Evolutionary conservation across 176 grass and related monocot genomes (phyloP).

Genomic region (Themeda triandra): DNA sequence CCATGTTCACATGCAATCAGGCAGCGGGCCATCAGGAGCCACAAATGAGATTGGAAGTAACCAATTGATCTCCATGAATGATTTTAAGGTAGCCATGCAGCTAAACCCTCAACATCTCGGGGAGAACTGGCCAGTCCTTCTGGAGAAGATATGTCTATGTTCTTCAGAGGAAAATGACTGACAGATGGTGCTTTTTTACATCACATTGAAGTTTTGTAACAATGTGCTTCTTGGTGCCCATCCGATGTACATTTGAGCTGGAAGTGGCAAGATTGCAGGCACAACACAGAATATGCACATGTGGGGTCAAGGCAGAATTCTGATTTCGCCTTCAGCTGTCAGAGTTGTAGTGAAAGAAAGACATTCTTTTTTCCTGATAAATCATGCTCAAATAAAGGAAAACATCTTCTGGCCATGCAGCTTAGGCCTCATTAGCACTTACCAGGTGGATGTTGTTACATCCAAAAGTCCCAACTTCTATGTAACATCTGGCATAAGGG

Average conservation of each 20-base stretch:
- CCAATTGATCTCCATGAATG: slow-evolving; percentile 51
- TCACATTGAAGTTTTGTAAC: slow-evolving; percentile 48
- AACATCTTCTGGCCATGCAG: slow-evolving; percentile 41
- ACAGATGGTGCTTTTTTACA: slow-evolving; percentile 36
- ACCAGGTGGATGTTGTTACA: slow-evolving; percentile 46
- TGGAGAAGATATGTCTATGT: slow-evolving; percentile 78
- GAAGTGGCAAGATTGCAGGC: slow-evolving; percentile 29
- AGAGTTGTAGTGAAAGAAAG: slow-evolving; percentile 38
- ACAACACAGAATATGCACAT: slow-evolving; percentile 43
- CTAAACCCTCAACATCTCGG: slow-evolving; percentile 84
- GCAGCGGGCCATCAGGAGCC: slow-evolving; percentile 34
- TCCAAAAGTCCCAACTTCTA: slow-evolving; percentile 47
- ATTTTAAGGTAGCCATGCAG: slow-evolving; percentile 95
- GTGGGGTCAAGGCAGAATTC: slow-evolving; percentile 41
- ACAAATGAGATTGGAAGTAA: slow-evolving; percentile 38
- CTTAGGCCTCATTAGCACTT: slow-evolving; percentile 42
- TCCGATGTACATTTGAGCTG: slow-evolving; percentile 54
- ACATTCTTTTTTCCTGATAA: slow-evolving; percentile 44
- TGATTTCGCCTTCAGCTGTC: not conserved
- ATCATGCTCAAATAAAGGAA: slow-evolving; percentile 43
- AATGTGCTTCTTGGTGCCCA: slow-evolving; percentile 50
- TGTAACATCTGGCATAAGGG: slow-evolving; percentile 57
- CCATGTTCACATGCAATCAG: slow-evolving; percentile 45
- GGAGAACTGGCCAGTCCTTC: slow-evolving; percentile 74
- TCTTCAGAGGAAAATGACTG: slow-evolving; percentile 71